Conservation (phyloP, 805 yeast species). For the Sugiyamaella boreocaroliniensis region DNA sequence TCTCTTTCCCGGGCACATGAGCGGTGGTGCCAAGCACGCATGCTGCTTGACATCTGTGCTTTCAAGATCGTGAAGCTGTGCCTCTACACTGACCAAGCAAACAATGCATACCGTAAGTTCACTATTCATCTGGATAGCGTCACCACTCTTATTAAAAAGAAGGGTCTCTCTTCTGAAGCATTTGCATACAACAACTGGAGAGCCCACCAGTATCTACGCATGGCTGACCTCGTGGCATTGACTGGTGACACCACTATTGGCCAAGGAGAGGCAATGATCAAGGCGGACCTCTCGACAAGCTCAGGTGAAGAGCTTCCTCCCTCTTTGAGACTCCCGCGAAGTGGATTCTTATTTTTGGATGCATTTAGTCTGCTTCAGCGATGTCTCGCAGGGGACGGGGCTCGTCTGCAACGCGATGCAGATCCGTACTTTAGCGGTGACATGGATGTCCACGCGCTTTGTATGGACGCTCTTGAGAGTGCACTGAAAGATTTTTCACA, state of each 20-base stretch:
- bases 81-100: constrained; percentile 51
- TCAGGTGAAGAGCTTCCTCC: constrained; percentile 22
- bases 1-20: constrained; percentile 8
- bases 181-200: constrained; percentile 45
- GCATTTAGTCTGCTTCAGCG: constrained; percentile 11
- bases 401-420: neutral
- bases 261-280: constrained; percentile 32
- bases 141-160: constrained; percentile 31
- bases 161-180: constrained; percentile 22
- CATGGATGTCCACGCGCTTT: constrained; percentile 10
- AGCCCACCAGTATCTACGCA: constrained; percentile 56
- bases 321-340: constrained; percentile 15
- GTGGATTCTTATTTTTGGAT: constrained; percentile 19
- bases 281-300: constrained; percentile 2
- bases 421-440: constrained; percentile 20
- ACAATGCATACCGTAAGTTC: constrained; percentile 57
- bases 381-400: neutral
- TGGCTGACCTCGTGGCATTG: constrained; percentile 49
- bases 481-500: constrained; percentile 24
- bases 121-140: constrained; percentile 55
- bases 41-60: constrained; percentile 52
- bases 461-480: constrained; percentile 11
- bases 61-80: constrained; percentile 57
- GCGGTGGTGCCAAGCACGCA: constrained; percentile 42
- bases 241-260: constrained; percentile 26